Evolutionary conservation across 176 grass and related monocot species (phyloP).

Genomic region (Hsuehochloa calcarea): DNA sequence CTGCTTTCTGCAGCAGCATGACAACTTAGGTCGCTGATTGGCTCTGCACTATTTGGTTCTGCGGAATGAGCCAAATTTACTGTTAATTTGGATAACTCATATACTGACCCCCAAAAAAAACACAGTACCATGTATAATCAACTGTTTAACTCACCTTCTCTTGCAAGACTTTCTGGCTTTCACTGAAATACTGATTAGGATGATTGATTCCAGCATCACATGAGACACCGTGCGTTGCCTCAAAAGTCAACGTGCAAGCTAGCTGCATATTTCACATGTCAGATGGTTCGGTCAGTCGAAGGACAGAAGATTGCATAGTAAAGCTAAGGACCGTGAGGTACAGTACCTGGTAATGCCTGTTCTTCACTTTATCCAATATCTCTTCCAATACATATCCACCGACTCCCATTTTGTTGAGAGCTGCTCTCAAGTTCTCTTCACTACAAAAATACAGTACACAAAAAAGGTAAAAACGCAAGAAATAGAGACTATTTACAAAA

Average conservation of each 20-base stretch:
- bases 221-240: conserved; percentile 69
- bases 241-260: conserved; percentile 96
- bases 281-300: conserved; percentile 5
- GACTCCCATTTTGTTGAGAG: conserved; percentile 78
- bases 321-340: neutral
- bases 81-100: conserved; percentile 17
- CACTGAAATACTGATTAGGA: conserved; percentile 95
- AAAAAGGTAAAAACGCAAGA: neutral
- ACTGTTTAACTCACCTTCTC: conserved; percentile 48
- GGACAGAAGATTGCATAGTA: conserved; percentile 17
- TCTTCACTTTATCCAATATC: conserved; percentile 88
- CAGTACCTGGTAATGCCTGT: conserved; percentile 84
- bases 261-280: conserved; percentile 56
- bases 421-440: conserved; percentile 94
- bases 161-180: conserved; percentile 72
- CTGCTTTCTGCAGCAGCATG: neutral
- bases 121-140: neutral
- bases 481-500: conserved; percentile 16
- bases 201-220: conserved; percentile 96
- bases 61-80: conserved; percentile 21
- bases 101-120: neutral
- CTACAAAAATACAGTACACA: conserved; percentile 43
- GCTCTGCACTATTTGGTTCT: conserved; percentile 45
- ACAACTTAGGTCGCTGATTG: conserved; percentile 34
- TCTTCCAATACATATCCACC: conserved; percentile 63